Evolutionary conservation across 2,329 filamentous ascomycete species (phyloP).

Genomic region (Apiospora rasikravindrae): DNA sequence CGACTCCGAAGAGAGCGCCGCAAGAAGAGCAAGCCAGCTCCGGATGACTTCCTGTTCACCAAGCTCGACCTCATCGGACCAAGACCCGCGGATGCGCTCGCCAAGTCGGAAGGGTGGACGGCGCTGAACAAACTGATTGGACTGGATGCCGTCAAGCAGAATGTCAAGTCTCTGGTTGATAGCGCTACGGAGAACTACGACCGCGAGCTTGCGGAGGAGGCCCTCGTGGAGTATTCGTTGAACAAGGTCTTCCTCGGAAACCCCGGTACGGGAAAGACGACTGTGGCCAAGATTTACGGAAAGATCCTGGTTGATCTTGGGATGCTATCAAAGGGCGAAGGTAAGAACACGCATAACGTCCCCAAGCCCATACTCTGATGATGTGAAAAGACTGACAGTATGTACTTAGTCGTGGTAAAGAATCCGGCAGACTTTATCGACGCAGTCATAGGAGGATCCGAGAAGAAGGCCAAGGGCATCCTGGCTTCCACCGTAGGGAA

Average conservation of each 20-base stretch:
- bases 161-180: constrained; percentile 47
- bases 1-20: constrained; percentile 57
- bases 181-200: constrained; percentile 34
- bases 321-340: constrained; percentile 44
- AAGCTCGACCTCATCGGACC: constrained; percentile 74
- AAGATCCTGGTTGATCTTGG: constrained; percentile 35
- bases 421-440: constrained; percentile 79
- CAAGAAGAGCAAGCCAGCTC: constrained; percentile 32
- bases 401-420: constrained; percentile 68
- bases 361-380: not conserved
- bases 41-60: constrained; percentile 65
- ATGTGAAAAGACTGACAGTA: not conserved
- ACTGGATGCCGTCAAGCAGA: constrained; percentile 36
- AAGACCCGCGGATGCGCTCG: constrained; percentile 25
- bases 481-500: constrained; percentile 71
- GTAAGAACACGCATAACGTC: not conserved
- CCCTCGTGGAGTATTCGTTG: constrained; percentile 31
- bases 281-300: constrained; percentile 38
- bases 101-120: constrained; percentile 33
- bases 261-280: constrained; percentile 39
- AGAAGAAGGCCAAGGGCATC: constrained; percentile 74
- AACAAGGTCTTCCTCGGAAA: constrained; percentile 38
- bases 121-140: constrained; percentile 38
- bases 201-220: constrained; percentile 35
- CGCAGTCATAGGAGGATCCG: constrained; percentile 65